Evolutionary conservation across 1,139 yeast species (phyloP), one percentile per base, ranked within the genome.

Genomic region (Geotrichum europaeum): DNA sequence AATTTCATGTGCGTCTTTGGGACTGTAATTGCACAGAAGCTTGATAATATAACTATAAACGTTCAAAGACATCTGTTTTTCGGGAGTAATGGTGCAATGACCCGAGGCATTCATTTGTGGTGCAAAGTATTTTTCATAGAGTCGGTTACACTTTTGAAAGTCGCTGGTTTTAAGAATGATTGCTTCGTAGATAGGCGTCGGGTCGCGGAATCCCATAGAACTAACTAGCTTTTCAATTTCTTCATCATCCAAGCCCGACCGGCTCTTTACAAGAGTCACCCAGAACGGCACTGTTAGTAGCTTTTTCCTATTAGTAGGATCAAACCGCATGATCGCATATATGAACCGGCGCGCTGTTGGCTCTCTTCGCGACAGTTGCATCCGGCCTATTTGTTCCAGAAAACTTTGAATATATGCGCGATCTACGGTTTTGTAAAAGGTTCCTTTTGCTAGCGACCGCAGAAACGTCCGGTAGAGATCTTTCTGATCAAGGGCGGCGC

Each of bases 31-130:
- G 43, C 58, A 56, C 45, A 56, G 10, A 4, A 56, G 51, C 9
- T 51, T 34, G 25, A 56, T 56, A 51, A 56, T 51, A 56, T 56
- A 54, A 32, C 58, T 56, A 30, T 56, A 56, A 12, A 56, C 58
- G 13, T 49, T 54, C 13, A 56, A 9, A 2, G 58, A 56, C 22
- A 56, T 43, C 13, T 56, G 58, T 24, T 50, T 40, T 24, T 28
- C 54, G 10, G 51, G 18, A 4, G 30, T 40, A n/a, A 25, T 50
- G 10, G 47, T 28, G 4, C 10, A 40, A 15, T 40, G 22, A 9
- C 9, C 20, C 20, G 47, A 18, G 10, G 18, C 47, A 40, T 15
- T 40, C 47, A 40, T 40, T 40, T 40, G 22, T 5, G n/a, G 18
- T n/a, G 47, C 47, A 28, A 51, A 56, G 47, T 34, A 56, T 13